Evolutionary conservation across 495 filamentous ascomycete species (phyloP), one percentile per base, ranked within the genome.

Genomic region (Neurospora sp.): DNA sequence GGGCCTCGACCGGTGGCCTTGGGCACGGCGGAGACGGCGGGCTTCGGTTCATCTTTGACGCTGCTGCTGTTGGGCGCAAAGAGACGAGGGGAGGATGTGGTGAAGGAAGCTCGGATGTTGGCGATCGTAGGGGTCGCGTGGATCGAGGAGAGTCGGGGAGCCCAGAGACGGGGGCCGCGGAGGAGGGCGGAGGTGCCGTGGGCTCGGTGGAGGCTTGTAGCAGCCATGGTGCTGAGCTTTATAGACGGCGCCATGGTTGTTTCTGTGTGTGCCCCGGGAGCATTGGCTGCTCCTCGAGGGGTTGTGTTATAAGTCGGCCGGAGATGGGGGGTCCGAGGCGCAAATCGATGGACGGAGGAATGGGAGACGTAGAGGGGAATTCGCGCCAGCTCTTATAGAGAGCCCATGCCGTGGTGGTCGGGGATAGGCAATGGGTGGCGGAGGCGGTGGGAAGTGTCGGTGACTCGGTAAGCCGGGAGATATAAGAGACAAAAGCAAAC

Each of bases 211-310:
- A 77, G 44, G 72, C 73, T 70, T 11, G 75, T 35, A 8, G 79
- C 78, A 8, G 79, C 78, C 78, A 78, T 73, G 46, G 79, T 70
- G 72, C 72, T 62, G 54, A 62, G 54, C 54, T 62, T 71, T 41
- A 75, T 71, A 71, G 74, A 74, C 9, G 78, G 75, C 72, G 79
- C 77, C 77, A 79, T 80, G 54, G 14, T 62, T 62, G 14, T 8
- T n/a, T n/a, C n/a, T 35, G 27, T 62, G 23, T 31, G 14, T 62
- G 27, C 54, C 54, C 27, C 27, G 54, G 54, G 54, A 62, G 54
- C 54, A 62, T 62, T 35, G 54, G 54, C 54, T 62, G 54, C 54
- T 62, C 54, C 54, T 62, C 54, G 4, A 4, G 54, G 54, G 54
- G 27, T 18, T 16, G 54, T 62, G 54, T 62, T 62, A 62, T 35